Conservation (phyloP, 116 monocot species). For the Posidonia oceanica region DNA sequence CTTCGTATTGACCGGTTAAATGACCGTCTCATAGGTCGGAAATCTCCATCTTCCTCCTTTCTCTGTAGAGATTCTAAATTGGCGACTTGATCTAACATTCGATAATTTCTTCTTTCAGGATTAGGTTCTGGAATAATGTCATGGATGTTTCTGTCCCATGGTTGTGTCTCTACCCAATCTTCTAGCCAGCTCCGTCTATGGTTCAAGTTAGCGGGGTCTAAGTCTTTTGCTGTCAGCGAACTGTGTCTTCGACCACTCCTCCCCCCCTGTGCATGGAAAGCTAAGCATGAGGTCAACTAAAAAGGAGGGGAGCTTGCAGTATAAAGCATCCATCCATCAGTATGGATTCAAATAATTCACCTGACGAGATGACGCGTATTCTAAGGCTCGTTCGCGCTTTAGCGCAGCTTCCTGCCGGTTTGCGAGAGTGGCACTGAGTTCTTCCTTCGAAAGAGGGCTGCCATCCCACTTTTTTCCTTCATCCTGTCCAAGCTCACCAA, state of each 20-base stretch:
- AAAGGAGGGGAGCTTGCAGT: not conserved
- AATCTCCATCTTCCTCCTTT: constrained; percentile 7
- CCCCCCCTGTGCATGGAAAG: constrained; percentile 20
- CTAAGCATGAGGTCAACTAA: not conserved
- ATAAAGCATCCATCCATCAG: not conserved
- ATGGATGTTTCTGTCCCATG: constrained; percentile 26
- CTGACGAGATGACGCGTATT: constrained; percentile 48
- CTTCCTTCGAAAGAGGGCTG: constrained; percentile 52
- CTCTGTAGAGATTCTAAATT: not conserved
- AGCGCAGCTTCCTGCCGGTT: constrained; percentile 46
- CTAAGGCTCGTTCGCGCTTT: constrained; percentile 49
- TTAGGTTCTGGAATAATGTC: constrained; percentile 14
- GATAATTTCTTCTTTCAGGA: not conserved
- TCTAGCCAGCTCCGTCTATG: constrained; percentile 65
- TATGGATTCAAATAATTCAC: constrained; percentile 13
- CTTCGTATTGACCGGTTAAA: constrained; percentile 32
- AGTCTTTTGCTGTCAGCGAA: constrained; percentile 14
- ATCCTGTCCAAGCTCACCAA: constrained; percentile 1
- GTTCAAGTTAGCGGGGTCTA: constrained; percentile 14
- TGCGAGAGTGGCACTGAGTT: constrained; percentile 25
- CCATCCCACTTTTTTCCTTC: constrained; percentile 42
- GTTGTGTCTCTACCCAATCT: constrained; percentile 46
- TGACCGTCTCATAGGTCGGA: constrained; percentile 35
- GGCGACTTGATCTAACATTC: not conserved
- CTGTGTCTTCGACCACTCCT: constrained; percentile 21